phyloP scores from a whole-genome alignment of 1,284 basidiomycete genomes.

The Malassezia yamatoensis region DNA sequence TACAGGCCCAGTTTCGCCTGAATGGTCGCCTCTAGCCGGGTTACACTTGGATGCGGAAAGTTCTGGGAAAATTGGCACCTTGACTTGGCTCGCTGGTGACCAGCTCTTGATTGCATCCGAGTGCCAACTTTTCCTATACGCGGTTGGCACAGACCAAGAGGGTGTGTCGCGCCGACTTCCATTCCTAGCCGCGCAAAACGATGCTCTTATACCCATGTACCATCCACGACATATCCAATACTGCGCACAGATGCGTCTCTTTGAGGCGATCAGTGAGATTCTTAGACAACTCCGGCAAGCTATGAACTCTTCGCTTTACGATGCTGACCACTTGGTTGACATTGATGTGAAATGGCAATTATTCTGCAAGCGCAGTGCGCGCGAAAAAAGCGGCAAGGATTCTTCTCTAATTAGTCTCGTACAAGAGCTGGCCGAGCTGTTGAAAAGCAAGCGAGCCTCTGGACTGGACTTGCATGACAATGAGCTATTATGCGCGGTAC shows the following conservation, averaged over 20 bases:
- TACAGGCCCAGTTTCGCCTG: neutral
- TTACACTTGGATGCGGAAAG: slow-evolving; percentile 1
- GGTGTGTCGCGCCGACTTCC: neutral
- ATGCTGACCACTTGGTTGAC: neutral
- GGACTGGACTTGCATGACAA: neutral
- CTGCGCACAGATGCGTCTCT: slow-evolving; percentile 6
- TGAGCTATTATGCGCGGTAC: neutral
- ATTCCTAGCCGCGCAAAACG: neutral
- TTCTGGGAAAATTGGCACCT: neutral
- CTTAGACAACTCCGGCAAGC: neutral
- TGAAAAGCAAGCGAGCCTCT: neutral
- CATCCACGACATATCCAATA: slow-evolving; percentile 2
- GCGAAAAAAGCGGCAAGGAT: neutral
- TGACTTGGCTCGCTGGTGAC: slow-evolving; percentile 6
- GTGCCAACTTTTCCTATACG: slow-evolving; percentile 16
- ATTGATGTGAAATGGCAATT: neutral
- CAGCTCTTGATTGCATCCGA: slow-evolving; percentile 11
- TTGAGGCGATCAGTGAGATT: neutral
- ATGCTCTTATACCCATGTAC: slow-evolving; percentile 1
- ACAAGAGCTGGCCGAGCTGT: neutral
- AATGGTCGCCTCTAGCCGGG: slow-evolving; percentile 2
- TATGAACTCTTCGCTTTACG: neutral
- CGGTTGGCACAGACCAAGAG: neutral
- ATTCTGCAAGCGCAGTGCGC: neutral
- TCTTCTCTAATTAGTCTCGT: neutral